A percentile compares a stretch with the other conserved stretches of the same genome.
Evolutionary conservation across 257 asterid species (phyloP).

Genomic region (Anisodus acutangulus): DNA sequence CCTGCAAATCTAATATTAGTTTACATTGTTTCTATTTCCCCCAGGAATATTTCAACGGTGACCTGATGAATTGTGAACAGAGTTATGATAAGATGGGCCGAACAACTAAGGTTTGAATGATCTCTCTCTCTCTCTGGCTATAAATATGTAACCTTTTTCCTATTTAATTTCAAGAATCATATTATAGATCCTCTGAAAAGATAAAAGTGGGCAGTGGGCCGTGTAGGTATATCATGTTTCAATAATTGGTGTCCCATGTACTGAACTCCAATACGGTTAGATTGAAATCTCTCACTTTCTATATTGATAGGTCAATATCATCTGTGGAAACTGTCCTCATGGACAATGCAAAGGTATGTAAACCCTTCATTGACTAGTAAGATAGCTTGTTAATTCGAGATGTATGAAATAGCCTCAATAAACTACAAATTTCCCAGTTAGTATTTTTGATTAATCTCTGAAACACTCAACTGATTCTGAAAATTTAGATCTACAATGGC

Average conservation of each 20-base stretch:
- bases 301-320: constrained; percentile 72
- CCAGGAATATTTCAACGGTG: constrained; percentile 84
- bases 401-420: constrained; percentile 20
- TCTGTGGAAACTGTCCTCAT: constrained; percentile 85
- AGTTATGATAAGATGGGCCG: constrained; percentile 94
- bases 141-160: constrained; percentile 30
- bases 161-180: constrained; percentile 10
- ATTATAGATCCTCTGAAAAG: background rate
- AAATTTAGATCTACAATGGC: constrained; percentile 10
- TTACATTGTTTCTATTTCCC: constrained; percentile 33
- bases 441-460: constrained; percentile 9
- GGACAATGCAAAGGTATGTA: constrained; percentile 84
- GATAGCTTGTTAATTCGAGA: constrained; percentile 6
- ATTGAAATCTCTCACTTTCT: constrained; percentile 4
- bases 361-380: constrained; percentile 19
- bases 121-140: background rate
- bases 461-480: background rate
- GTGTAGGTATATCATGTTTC: background rate
- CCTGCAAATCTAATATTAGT: constrained; percentile 22
- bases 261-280: constrained; percentile 15
- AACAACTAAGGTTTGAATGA: constrained; percentile 73
- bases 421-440: background rate
- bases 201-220: background rate
- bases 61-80: constrained; percentile 71
- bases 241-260: background rate